Conservation (phyloP, 1,284 basidiomycete genomes). For the Ganoderma lucidum region DNA sequence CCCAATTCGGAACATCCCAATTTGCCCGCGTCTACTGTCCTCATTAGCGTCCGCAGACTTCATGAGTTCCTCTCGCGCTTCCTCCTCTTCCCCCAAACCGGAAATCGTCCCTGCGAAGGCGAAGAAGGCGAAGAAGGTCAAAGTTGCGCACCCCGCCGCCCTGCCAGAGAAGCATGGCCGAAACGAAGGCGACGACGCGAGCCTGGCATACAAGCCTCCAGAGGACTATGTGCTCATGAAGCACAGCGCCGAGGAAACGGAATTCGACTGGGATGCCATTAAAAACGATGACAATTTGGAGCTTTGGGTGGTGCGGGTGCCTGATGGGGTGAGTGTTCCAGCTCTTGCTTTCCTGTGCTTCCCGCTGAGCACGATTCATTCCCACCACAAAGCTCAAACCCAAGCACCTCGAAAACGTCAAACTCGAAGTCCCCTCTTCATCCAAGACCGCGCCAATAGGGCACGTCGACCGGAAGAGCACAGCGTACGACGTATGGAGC, state of each 20-base stretch:
- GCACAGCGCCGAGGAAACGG: slow-evolving; percentile 53
- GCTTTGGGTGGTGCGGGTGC: slow-evolving; percentile 74
- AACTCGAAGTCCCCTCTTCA: slow-evolving; percentile 53
- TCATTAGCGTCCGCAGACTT: neutral
- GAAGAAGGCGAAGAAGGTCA: slow-evolving; percentile 31
- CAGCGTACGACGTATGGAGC: slow-evolving; percentile 70
- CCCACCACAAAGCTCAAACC: slow-evolving; percentile 60
- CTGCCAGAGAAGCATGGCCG: slow-evolving; percentile 33
- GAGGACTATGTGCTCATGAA: slow-evolving; percentile 53
- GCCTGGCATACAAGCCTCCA: slow-evolving; percentile 66
- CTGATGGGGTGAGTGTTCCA: slow-evolving; percentile 60
- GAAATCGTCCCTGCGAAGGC: slow-evolving; percentile 24
- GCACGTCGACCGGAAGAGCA: slow-evolving; percentile 56
- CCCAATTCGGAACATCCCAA: slow-evolving; percentile 19
- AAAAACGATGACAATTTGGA: slow-evolving; percentile 68
- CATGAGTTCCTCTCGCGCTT: slow-evolving; percentile 36
- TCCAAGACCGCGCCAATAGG: slow-evolving; percentile 50
- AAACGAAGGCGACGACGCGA: slow-evolving; percentile 60
- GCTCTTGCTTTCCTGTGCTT: neutral
- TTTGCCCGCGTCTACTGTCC: slow-evolving; percentile 14
- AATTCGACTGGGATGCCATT: slow-evolving; percentile 74
- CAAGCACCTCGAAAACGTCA: slow-evolving; percentile 62
- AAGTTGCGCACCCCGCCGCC: slow-evolving; percentile 23
- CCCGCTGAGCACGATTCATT: neutral
- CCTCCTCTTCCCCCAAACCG: slow-evolving; percentile 36